Evolutionary conservation across 1,284 basidiomycete species (phyloP), one percentile per base, ranked within the genome.

Genomic region (Puccinia hordei): DNA sequence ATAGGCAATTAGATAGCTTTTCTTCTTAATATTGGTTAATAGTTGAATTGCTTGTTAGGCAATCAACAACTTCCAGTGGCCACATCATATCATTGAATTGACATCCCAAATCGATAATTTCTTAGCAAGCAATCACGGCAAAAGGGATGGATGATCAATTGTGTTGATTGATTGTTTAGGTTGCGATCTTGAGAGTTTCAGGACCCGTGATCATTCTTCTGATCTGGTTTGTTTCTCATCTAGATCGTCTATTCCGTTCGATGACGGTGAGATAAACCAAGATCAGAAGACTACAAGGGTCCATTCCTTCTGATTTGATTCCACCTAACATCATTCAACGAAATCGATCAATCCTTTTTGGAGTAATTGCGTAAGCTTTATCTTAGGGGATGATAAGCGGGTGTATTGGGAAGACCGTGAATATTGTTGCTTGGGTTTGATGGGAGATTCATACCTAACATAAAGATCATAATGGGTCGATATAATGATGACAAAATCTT

Each of bases 341-440:
- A 4, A n/a, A 68, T 22, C 22, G 8, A 41, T 22, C 38, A 27
- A 44, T 27, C 49, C n/a, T 55, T 72, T 22, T 61, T n/a, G 17
- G 30, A n/a, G 12, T n/a, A 17, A 19, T 38, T 35, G 61, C 35
- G 19, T 46, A 33, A 15, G n/a, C 35, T 44, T n/a, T 13, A 44
- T 44, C 38, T 66, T 66, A 10, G 13, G 59, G 38, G 73, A 63
- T 46, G 73, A 75, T 49, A 61, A 61, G 73, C 24, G 73, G 73
- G 73, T 75, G 73, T 75, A 75, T 75, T 63, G 57, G 59, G 73
- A 75, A 75, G 73, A 75, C 73, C 73, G 41, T 75, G n/a, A n/a
- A 55, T 19, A 27, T 12, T 41, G 6, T 35, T 22, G 38, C 30
- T 41, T 13, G 15, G 41, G 27, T 13, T 41, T 27, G 66, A 8